A percentile compares a stretch with the other conserved stretches of the same genome.
phyloP scores from a whole-genome alignment of 306 rosid species.

The Lithocarpus polystachyus region DNA sequence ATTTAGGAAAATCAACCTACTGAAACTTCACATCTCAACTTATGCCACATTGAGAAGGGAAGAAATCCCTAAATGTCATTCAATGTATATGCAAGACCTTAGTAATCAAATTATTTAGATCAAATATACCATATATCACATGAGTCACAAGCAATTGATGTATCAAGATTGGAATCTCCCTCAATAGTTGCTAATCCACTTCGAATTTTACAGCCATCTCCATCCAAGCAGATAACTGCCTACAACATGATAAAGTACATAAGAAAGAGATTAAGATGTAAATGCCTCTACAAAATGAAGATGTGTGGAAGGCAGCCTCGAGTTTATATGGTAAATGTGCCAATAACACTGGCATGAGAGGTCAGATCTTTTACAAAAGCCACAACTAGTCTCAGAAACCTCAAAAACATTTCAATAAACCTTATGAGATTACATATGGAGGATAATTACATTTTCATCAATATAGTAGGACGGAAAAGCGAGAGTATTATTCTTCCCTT shows the following conservation, averaged over 20 bases:
- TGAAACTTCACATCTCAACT: background rate
- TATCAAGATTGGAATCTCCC: constrained; percentile 74
- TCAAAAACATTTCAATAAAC: constrained; percentile 8
- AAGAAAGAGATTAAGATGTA: constrained; percentile 27
- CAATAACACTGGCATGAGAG: background rate
- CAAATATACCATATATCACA: constrained; percentile 76
- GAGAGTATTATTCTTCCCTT: constrained; percentile 69
- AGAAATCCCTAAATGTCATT: background rate
- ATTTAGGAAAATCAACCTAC: background rate
- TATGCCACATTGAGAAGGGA: constrained; percentile 4
- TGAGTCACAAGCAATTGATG: constrained; percentile 97
- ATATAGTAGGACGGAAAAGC: constrained; percentile 96
- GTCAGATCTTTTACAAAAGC: background rate
- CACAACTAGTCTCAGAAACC: constrained; percentile 20
- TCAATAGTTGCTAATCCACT: constrained; percentile 50
- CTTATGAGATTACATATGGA: constrained; percentile 12
- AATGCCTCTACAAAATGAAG: constrained; percentile 7
- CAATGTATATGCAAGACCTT: constrained; percentile 5
- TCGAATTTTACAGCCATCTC: constrained; percentile 85
- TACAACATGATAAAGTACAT: constrained; percentile 46
- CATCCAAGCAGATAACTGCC: constrained; percentile 99
- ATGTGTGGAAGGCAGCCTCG: constrained; percentile 1
- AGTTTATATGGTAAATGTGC: background rate
- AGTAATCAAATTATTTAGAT: constrained; percentile 11
- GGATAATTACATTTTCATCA: constrained; percentile 87